Conservation (phyloP, 768 basidiomycete species). For the Chalciporus pseudorubinellus region DNA sequence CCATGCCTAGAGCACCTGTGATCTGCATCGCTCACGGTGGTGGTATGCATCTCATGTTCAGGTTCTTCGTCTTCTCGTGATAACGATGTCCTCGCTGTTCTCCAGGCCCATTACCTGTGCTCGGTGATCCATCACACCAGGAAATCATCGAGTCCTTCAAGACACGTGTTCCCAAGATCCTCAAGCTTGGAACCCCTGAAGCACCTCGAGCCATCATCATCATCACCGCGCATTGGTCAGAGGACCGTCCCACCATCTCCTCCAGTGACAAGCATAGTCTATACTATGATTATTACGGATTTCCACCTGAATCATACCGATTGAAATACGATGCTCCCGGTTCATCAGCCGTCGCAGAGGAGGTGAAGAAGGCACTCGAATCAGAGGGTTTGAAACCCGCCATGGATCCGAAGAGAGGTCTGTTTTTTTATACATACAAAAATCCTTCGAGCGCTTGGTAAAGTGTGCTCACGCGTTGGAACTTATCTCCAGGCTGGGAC, state of each 20-base stretch:
- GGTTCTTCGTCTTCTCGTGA: too few relatives aligned
- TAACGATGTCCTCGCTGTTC: too few relatives aligned
- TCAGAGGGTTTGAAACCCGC: neutral
- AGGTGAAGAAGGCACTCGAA: neutral
- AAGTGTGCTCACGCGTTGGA: too few relatives aligned
- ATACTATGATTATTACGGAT: neutral
- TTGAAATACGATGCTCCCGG: neutral
- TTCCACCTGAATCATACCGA: neutral
- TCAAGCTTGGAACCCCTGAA: neutral
- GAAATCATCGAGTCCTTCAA: neutral
- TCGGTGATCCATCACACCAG: neutral
- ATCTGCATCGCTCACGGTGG: neutral
- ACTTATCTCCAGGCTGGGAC: neutral
- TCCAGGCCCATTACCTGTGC: neutral
- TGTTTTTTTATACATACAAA: too few relatives aligned
- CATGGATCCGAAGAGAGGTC: neutral
- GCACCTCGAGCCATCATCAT: neutral
- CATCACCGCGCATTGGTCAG: neutral
- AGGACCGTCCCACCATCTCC: neutral
- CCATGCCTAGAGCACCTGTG: neutral
- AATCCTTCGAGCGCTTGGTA: too few relatives aligned
- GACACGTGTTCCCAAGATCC: neutral
- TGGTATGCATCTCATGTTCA: neutral
- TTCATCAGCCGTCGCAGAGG: neutral
- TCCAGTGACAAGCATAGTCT: neutral